phyloP scores from a whole-genome alignment of 1,139 yeast species.

The Geotrichum reessii region DNA sequence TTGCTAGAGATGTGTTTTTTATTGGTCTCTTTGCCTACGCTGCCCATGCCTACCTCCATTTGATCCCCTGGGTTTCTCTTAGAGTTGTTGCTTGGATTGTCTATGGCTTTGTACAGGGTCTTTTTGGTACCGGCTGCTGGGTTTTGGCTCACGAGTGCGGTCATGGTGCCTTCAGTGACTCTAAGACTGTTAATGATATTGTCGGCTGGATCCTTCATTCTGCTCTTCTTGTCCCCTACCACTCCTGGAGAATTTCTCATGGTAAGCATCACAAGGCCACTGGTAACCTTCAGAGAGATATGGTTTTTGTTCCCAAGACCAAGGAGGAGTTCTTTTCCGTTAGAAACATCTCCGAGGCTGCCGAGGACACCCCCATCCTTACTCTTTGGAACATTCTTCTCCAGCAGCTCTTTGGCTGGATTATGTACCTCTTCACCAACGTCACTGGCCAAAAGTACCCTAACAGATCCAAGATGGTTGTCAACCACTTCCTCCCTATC shows the following conservation, averaged over 20 bases:
- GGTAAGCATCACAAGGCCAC: slow-evolving; percentile 86
- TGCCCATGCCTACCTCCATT: slow-evolving; percentile 52
- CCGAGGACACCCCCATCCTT: slow-evolving; percentile 70
- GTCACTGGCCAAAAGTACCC: slow-evolving; percentile 72
- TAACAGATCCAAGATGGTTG: slow-evolving; percentile 45
- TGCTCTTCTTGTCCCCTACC: slow-evolving; percentile 71
- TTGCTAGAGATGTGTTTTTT: slow-evolving; percentile 55
- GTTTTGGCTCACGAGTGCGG: slow-evolving; percentile 89
- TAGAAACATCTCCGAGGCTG: slow-evolving; percentile 43
- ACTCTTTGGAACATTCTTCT: slow-evolving; percentile 50
- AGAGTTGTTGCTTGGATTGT: slow-evolving; percentile 56
- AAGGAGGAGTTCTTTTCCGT: slow-evolving; percentile 48
- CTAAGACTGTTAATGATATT: slow-evolving; percentile 60
- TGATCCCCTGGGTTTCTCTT: slow-evolving; percentile 40
- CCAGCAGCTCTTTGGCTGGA: slow-evolving; percentile 78
- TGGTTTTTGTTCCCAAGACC: slow-evolving; percentile 74
- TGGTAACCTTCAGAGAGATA: slow-evolving; percentile 73
- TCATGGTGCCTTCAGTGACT: slow-evolving; percentile 77
- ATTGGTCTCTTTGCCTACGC: slow-evolving; percentile 48
- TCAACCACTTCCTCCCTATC: slow-evolving; percentile 64
- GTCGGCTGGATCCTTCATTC: slow-evolving; percentile 84
- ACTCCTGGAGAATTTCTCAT: slow-evolving; percentile 80
- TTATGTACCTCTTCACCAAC: slow-evolving; percentile 57
- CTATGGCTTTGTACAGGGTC: slow-evolving; percentile 54
- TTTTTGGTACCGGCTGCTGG: slow-evolving; percentile 78